Evolutionary conservation across 2,329 filamentous ascomycete genomes (phyloP), one percentile per base, ranked within the genome.

Genomic region (Neofusicoccum sp.): DNA sequence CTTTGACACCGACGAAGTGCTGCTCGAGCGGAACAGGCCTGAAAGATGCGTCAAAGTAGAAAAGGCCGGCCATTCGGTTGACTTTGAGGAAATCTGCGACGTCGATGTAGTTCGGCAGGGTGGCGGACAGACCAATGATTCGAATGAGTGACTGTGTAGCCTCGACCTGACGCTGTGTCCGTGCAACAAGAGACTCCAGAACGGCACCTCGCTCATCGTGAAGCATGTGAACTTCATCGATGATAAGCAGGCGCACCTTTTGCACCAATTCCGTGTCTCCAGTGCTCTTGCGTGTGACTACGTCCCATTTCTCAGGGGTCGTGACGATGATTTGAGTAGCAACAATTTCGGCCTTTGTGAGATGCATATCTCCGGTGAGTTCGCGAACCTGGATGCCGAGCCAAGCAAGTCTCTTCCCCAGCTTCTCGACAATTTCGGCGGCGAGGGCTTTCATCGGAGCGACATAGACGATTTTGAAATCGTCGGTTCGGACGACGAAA

Each of bases 201-300:
- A 99, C 96, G 11, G 96, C 92, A 70, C 95, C 95, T 73, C 95
- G 87, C 75, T 98, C 95, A 73, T 99, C 95, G 70, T 99, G 96
- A 68, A 99, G 87, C 96, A 99, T 99, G 72, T 99, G 95, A 1
- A 99, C 95, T 78, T 99, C 95, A 74, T 99, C 95, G 64, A 99
- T 98, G 69, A 99, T 98, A 63, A 99, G 83, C 1, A 99, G 81
- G 9, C 93, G 87, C 26, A 99, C 95, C 73, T 99, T 99, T 69
- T 99, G 95, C 12, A 99, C 96, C 3, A 99, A 84, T 72, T 98
- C 95, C 0, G 95, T 98, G 71, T 99, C 95, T 14, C 96, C 95
- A 1, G 93, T 98, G 61, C 93, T 96, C 76, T 98, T 99, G 63
- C 95, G 85, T 3, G 95, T 99, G 4, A 99, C 91, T 0, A 99